Evolutionary conservation across 2,329 filamentous ascomycete genomes (phyloP).

Genomic region (Onygena corvina): DNA sequence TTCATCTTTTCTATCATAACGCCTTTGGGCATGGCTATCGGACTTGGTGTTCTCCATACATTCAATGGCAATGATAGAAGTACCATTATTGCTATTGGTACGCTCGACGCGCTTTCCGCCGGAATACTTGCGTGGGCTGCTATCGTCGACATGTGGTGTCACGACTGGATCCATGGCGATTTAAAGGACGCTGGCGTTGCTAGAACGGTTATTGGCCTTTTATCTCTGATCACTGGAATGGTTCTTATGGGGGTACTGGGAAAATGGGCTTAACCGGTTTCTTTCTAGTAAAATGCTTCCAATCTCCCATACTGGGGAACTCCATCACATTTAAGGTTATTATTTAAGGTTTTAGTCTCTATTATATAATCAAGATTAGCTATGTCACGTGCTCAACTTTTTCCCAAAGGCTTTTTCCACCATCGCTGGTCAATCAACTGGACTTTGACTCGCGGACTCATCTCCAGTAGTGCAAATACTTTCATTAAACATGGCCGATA

Average conservation of each 20-base stretch:
- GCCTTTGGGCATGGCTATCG: constrained; percentile 68
- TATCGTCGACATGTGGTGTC: constrained; percentile 66
- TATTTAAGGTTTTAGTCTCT: neutral
- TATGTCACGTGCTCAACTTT: neutral
- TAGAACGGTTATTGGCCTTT: constrained; percentile 40
- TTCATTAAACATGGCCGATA: constrained; percentile 11
- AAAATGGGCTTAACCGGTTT: constrained; percentile 54
- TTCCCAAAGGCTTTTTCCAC: no score
- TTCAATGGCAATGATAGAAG: constrained; percentile 63
- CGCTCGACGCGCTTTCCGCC: constrained; percentile 59
- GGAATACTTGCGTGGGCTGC: constrained; percentile 72
- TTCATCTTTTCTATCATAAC: constrained; percentile 57
- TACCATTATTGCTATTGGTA: constrained; percentile 60
- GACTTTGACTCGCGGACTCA: no score
- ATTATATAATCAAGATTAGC: neutral
- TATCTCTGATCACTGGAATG: constrained; percentile 50
- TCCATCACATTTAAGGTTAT: no score
- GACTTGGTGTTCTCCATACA: constrained; percentile 54
- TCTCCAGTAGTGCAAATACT: neutral
- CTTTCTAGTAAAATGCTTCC: neutral
- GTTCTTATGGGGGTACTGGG: constrained; percentile 59
- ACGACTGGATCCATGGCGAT: constrained; percentile 58
- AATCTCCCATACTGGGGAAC: no score
- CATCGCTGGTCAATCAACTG: no score
- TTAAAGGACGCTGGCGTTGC: constrained; percentile 41